Evolutionary conservation across 139 green algal genomes (phyloP).

Genomic region (Coelastrella sp.): DNA sequence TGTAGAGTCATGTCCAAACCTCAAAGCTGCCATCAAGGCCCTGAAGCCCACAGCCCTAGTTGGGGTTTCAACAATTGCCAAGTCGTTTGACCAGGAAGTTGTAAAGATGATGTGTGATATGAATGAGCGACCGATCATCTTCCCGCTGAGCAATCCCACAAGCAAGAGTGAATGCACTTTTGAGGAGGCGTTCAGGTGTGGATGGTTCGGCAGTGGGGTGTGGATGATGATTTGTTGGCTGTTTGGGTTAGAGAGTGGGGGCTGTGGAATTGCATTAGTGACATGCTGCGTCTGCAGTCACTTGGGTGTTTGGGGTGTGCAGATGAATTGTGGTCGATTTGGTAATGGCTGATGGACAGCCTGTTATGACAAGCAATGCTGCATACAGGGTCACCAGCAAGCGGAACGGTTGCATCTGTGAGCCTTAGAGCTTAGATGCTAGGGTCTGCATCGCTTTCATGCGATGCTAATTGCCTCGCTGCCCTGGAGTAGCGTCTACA

Average conservation of each 20-base stretch:
- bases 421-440: background rate
- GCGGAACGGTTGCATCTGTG: too few species aligned
- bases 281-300: too few species aligned
- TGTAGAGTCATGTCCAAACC: conserved; percentile 52
- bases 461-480: background rate
- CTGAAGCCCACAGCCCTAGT: conserved; percentile 74
- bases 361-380: too few species aligned
- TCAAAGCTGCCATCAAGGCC: conserved; percentile 58
- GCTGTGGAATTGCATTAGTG: too few species aligned
- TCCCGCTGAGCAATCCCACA: conserved; percentile 95
- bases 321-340: too few species aligned
- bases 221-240: background rate
- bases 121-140: conserved; percentile 74
- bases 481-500: too few species aligned
- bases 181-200: conserved; percentile 59
- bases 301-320: too few species aligned
- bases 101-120: conserved; percentile 58
- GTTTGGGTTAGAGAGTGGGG: too few species aligned
- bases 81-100: conserved; percentile 72
- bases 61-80: conserved; percentile 67
- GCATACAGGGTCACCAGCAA: too few species aligned
- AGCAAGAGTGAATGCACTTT: conserved; percentile 90
- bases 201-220: background rate
- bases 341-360: too few species aligned
- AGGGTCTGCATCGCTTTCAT: background rate